Conservation (phyloP, 2,329 filamentous ascomycete species). For the Claviceps africana region DNA sequence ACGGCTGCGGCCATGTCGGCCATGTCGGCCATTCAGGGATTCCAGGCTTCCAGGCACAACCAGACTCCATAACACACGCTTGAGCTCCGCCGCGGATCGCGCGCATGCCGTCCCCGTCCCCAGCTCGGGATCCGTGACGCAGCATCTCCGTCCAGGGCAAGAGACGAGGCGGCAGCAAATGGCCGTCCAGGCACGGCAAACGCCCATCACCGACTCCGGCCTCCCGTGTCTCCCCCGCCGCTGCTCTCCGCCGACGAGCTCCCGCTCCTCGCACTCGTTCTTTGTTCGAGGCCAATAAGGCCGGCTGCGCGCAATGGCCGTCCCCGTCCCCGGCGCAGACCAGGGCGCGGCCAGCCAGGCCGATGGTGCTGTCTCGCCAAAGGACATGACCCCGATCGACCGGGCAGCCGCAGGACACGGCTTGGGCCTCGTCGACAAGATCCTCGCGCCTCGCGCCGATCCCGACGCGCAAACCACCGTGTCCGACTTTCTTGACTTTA, state of each 20-base stretch:
- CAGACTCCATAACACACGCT: not conserved
- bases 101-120: constrained; percentile 1
- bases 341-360: constrained; percentile 10
- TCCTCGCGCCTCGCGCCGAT: constrained; percentile 40
- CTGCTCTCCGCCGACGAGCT: not conserved
- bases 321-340: constrained; percentile 15
- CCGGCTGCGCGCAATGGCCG: constrained; percentile 13
- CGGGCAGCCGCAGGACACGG: constrained; percentile 13
- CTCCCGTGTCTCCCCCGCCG: not conserved
- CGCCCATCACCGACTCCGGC: not conserved
- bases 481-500: constrained; percentile 56
- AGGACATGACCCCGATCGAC: constrained; percentile 14
- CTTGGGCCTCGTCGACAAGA: constrained; percentile 22
- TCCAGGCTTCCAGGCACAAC: not conserved
- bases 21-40: not conserved
- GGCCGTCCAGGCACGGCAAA: constrained; percentile 6
- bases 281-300: not conserved
- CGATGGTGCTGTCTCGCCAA: constrained; percentile 16
- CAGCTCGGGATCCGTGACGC: constrained; percentile 1
- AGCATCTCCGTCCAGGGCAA: not conserved
- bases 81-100: constrained; percentile 2
- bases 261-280: not conserved
- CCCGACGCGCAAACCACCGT: constrained; percentile 57
- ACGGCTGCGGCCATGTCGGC: not conserved
- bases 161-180: constrained; percentile 4